Evolutionary conservation across 2,329 filamentous ascomycete species (phyloP), one percentile per base, ranked within the genome.

Genomic region (Chaetomium strumarium): DNA sequence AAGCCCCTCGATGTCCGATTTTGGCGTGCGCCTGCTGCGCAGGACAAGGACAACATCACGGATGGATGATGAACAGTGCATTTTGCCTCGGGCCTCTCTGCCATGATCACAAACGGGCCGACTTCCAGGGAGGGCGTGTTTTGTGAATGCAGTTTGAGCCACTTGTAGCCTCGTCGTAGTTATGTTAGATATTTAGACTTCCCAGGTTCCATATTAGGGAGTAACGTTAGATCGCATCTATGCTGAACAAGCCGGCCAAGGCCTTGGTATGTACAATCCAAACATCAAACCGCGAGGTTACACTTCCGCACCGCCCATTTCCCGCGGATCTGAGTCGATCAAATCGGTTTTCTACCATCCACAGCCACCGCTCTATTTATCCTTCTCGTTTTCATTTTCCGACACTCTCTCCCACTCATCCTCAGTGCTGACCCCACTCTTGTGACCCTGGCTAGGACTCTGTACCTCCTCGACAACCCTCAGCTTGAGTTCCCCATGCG

Each of bases 391-490:
- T 74, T 83, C 81, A 53, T 76, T 81, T 68, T 87, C 86, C 19
- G 88, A 90, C 4, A 97, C 86, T 75, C 93, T 95, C 75, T 96
- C 92, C 92, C 92, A 97, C 72, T 97, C 92, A 65, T 92, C 92
- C 72, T 97, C 92, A 5, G 91, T 96, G 70, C 90, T 92, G 17
- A 70, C 76, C 48, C 78, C 76, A 42, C 79, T 83, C 67, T 76
- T 80, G 20, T 72, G 74, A 36, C 74, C 75, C 46, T 70, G 67
- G 44, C 68, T 59, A 36, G 51, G 41, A 72, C 68, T 58, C 39
- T 52, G 37, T 72, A 68, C 65, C 74, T 75, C 65, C 70, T 72
- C 69, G 42, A 63, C 67, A 14, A 63, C 63, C 42, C 76, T 73
- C 46, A 73, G 74, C 69, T 78, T 81, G 59, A 82, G 65, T 57